These are phyloP conservation scores for Schizophyllum amplum DNA, from an alignment of 1,284 basidiomycete genomes.

Conservation along the genomic window DNA sequence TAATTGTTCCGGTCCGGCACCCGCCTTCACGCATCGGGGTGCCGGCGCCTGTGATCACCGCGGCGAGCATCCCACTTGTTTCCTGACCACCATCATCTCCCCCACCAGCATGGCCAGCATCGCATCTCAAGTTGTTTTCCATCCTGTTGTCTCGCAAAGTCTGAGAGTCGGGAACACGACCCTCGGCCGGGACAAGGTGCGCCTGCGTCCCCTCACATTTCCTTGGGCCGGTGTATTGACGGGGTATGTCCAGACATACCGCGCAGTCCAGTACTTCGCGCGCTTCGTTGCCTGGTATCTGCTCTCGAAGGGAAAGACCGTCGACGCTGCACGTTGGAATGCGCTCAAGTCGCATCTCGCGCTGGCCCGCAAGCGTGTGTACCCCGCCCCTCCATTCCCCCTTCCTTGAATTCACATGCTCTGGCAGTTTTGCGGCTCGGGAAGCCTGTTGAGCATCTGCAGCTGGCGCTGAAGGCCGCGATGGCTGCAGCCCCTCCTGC, in stretches of 20 bases:
- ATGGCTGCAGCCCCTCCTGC: conserved; percentile 47
- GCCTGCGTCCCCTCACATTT: neutral
- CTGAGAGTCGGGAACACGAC: conserved; percentile 78
- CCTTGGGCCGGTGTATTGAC: neutral
- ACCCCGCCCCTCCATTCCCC: neutral
- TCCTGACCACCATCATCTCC: neutral
- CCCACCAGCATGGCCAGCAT: conserved; percentile 44
- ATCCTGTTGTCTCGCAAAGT: conserved; percentile 70
- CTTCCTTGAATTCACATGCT: neutral
- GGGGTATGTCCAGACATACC: conserved; percentile 57
- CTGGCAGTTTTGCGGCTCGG: conserved; percentile 81
- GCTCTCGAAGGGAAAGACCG: conserved; percentile 52
- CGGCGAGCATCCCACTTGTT: neutral
- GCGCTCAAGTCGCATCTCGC: conserved; percentile 77
- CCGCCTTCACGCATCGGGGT: neutral
- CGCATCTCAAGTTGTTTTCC: conserved; percentile 75
- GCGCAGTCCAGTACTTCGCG: conserved; percentile 87
- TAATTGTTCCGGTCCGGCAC: neutral
- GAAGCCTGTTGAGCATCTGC: conserved; percentile 92
- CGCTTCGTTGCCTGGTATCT: conserved; percentile 87
- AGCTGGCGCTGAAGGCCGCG: conserved; percentile 81
- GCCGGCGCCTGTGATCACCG: neutral
- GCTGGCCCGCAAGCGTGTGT: conserved; percentile 71
- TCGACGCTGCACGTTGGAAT: conserved; percentile 65
- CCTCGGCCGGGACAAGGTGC: conserved; percentile 82